Base-by-base conservation (phyloP, 371 early-diverging fungal species). In the Rhizopus arrhizus region DNA sequence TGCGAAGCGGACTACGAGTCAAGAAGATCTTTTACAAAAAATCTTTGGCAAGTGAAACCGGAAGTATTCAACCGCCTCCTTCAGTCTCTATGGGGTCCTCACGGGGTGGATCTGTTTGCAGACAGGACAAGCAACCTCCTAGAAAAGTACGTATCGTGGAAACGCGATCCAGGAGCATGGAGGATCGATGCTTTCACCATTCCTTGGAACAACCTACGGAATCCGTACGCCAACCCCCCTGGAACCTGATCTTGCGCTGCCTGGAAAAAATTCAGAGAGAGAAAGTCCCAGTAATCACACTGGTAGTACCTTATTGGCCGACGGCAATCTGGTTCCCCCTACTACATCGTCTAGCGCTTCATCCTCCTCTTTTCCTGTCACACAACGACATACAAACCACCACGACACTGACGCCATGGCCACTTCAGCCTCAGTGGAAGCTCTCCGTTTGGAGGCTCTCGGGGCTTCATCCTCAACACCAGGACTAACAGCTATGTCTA, bases 61-160 rank as follows among this genome's bases (percentile, higher is more conserved):
- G 22, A n/a, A 13, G 43, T 46, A 7, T 55, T 62, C 41, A 11
- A 38, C 8, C 12, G 38, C 28, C 32, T 56, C n/a, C 49, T 22
- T 15, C 47, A 58, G 41, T 22, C n/a, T 6, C 7, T 0, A 5
- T 48, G 43, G 49, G 64, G 45, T 11, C 53, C 58, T 15, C 12
- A 43, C 60, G 40, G 52, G 38, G 51, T 65, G 56, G 60, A 67
- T 58, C 58, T 67, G 10, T 72, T 65, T 55, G 72, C 72, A 2
- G 72, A 64, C 47, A 36, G 72, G 10, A 62, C 47, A 3, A 59
- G 51, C 15, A 13, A 49, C 2, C 56, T 62, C 5, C 53, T 6
- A 54, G 53, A 46, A 34, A 46, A 33, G 29, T 65, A 62, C 41
- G 62, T 69, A 5, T 55, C 62, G 10, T 65, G 70, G 63, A 33